These are phyloP conservation scores for Aegilops longissima DNA, from an alignment of 176 grass and related monocot genomes.

Conservation along the genomic window DNA sequence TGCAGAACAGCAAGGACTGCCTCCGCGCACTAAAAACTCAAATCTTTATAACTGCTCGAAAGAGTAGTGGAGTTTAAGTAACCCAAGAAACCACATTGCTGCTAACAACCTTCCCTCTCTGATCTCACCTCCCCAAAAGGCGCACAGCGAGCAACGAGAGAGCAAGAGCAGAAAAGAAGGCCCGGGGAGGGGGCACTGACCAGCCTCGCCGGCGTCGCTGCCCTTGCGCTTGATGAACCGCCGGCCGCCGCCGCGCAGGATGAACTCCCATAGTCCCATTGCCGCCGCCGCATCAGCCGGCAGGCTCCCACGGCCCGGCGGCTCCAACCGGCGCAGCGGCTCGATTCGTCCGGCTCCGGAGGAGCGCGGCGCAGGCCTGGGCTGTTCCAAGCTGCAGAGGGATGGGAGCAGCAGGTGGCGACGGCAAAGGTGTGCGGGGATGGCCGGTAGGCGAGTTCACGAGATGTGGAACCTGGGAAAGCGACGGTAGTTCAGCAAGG, in stretches of 20 bases:
- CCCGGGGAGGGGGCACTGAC: slow-evolving; percentile 26
- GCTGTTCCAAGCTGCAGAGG: background rate
- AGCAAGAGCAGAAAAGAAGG: slow-evolving; percentile 2
- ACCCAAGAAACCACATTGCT: slow-evolving; percentile 12
- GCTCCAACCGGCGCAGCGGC: background rate
- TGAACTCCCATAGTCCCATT: slow-evolving; percentile 83
- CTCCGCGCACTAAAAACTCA: background rate
- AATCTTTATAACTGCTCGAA: slow-evolving; percentile 20
- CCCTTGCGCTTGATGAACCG: slow-evolving; percentile 87
- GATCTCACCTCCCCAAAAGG: background rate
- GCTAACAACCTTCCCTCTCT: background rate
- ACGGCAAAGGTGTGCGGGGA: background rate
- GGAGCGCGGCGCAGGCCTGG: background rate
- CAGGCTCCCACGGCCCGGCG: background rate
- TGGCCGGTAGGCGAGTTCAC: background rate
- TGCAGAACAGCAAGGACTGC: background rate
- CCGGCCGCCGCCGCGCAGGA: slow-evolving; percentile 55
- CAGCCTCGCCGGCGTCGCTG: slow-evolving; percentile 69
- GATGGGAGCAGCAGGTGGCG: background rate
- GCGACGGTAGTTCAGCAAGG: no score
- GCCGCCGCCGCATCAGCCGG: slow-evolving; percentile 46
- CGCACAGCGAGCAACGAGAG: background rate
- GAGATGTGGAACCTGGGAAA: background rate
- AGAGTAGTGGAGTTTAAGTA: background rate
- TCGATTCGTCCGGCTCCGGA: slow-evolving; percentile 20